Base-by-base conservation (phyloP, 2,329 filamentous ascomycete genomes). In the Pseudogymnoascus sp. region DNA sequence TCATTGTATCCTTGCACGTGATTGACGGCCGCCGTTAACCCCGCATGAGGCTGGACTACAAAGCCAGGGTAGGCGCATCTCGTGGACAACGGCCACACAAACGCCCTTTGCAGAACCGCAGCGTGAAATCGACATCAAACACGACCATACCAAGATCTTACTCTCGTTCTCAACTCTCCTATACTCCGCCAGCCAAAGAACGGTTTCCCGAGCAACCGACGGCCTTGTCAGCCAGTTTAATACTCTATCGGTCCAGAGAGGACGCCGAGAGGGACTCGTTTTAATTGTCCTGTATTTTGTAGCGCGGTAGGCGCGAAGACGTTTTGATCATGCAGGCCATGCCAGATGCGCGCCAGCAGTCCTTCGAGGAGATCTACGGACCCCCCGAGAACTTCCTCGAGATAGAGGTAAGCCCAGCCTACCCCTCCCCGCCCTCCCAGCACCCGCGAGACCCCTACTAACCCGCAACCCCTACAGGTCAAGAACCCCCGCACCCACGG, bases 351-450 rank as follows among this genome's bases (percentile, higher is more conserved):
- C 90, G 93, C 72, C 86, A 90, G 78, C 95, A 99, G 81, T 95
- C 89, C 74, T 97, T 97, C 74, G 95, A 99, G 79, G 95, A 99
- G 82, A 96, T 97, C 76, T 99, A 99, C 77, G 95, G 93, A 13
- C 91, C 93, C 59, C 95, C 95, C 5, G 95, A 99, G 82, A 99
- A 99, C 81, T 97, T 97, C 75, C 85, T 99, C 62, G 95, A 99
- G 81, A 96, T 99, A 68, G 95, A 99, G 82, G 93, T 95, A 76
- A 64, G 78, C 74, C 8, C 33, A 35, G 21, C 29, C 11, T 60
- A 24, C 33, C 44, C 61, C 40, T 62, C 42, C 44, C 31, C 53
- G 6, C 26, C 26, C 26, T 29, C 31, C 21, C 62, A 29, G 35
- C 37, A 37, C 60, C 26, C n/a, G 14, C 16, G 50, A 14, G 62